Evolutionary conservation across 805 yeast genomes (phyloP).

Genomic region (Crinitomyces ghanaensis): DNA sequence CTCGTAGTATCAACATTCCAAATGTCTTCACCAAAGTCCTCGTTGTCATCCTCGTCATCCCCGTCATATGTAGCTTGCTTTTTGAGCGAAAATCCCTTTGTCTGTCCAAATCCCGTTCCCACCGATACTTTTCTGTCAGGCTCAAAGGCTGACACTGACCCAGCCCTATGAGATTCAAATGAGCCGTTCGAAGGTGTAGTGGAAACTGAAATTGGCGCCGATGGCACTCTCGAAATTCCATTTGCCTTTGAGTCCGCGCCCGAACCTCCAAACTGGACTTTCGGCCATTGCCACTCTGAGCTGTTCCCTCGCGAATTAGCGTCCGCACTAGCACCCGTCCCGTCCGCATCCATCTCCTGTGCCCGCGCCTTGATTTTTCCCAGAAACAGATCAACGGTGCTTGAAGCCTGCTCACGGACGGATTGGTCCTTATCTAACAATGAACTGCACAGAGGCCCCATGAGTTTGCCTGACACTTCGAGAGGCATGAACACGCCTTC

Average conservation of each 20-base stretch:
- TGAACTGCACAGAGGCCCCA: slow-evolving; percentile 78
- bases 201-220: too few species aligned
- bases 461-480: slow-evolving; percentile 64
- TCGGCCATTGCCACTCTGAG: not conserved
- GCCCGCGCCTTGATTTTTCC: slow-evolving; percentile 40
- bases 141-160: too few species aligned
- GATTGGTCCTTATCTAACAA: slow-evolving; percentile 60
- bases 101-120: too few species aligned
- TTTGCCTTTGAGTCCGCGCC: not conserved
- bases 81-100: too few species aligned
- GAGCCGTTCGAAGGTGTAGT: too few species aligned
- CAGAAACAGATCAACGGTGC: slow-evolving; percentile 53
- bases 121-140: too few species aligned
- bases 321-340: not conserved
- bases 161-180: too few species aligned
- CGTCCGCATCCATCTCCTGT: slow-evolving; percentile 19
- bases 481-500: slow-evolving; percentile 58
- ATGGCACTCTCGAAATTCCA: not conserved
- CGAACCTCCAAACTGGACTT: too few species aligned
- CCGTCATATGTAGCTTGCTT: too few species aligned
- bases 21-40: too few species aligned
- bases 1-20: too few species aligned
- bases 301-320: not conserved
- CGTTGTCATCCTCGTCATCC: too few species aligned
- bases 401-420: slow-evolving; percentile 63